Percentiles rank a stretch among this genome's conserved stretches.
Evolutionary conservation across 164 flowering plant genomes (phyloP).

Genomic region (Vitis vinifera): DNA sequence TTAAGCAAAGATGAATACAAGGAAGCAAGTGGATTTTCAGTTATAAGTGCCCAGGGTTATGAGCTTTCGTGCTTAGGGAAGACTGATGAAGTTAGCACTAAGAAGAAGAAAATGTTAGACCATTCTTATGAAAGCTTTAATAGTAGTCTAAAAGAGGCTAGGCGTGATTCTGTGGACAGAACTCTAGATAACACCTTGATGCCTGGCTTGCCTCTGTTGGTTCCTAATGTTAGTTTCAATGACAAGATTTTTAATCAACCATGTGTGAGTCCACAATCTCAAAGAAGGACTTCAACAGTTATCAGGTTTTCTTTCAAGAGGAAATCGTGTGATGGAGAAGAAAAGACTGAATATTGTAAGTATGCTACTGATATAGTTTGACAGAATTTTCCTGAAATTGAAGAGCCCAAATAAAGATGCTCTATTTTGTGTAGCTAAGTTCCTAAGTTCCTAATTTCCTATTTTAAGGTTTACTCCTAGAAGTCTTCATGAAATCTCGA

Average conservation of each 20-base stretch:
- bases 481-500: no score
- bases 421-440: no score
- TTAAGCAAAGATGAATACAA: slow-evolving; percentile 34
- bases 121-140: slow-evolving; percentile 59
- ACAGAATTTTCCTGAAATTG: no score
- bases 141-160: slow-evolving; percentile 44
- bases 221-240: slow-evolving; percentile 68
- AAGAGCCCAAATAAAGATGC: no score
- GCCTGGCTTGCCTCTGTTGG: slow-evolving; percentile 41
- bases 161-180: slow-evolving; percentile 45
- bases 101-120: slow-evolving; percentile 47
- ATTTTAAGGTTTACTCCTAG: no score
- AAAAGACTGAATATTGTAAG: slow-evolving; percentile 55
- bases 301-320: slow-evolving; percentile 80
- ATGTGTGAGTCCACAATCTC: slow-evolving; percentile 34
- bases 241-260: slow-evolving; percentile 49
- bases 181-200: slow-evolving; percentile 35
- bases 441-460: no score
- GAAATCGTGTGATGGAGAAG: slow-evolving; percentile 74
- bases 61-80: slow-evolving; percentile 47
- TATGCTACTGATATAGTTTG: background rate
- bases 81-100: slow-evolving; percentile 44
- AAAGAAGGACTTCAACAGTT: slow-evolving; percentile 59
- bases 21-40: slow-evolving; percentile 32
- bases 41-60: slow-evolving; percentile 36